Evolutionary conservation across 1,284 basidiomycete species (phyloP).

Genomic region (Butyriboletus appendiculatus): DNA sequence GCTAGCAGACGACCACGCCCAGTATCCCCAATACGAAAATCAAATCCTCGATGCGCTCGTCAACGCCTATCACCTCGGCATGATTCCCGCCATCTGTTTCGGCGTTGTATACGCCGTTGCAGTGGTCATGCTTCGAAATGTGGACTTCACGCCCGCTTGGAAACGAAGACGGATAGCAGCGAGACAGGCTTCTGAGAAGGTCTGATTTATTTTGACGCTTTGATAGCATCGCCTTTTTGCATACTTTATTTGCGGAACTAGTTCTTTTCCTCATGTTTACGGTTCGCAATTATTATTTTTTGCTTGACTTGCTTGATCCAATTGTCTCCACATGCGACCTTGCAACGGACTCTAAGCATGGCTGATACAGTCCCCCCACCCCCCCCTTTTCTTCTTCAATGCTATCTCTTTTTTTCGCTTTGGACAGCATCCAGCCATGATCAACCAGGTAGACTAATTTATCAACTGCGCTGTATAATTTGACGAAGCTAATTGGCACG

Average conservation of each 20-base stretch:
- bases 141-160: constrained; percentile 36
- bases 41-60: constrained; percentile 35
- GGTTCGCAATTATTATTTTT: neutral
- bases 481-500: neutral
- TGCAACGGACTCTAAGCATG: constrained; percentile 10
- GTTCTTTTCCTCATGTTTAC: neutral
- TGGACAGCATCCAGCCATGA: neutral
- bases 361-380: constrained; percentile 3
- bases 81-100: constrained; percentile 35
- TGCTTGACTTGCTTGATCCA: neutral
- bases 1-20: constrained; percentile 29
- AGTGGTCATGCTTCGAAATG: constrained; percentile 33
- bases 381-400: neutral
- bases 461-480: constrained; percentile 11
- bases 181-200: constrained; percentile 25
- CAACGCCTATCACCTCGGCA: constrained; percentile 36
- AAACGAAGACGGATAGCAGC: constrained; percentile 34
- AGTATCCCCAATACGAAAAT: constrained; percentile 35
- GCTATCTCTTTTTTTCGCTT: neutral
- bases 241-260: constrained; percentile 25
- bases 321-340: constrained; percentile 1
- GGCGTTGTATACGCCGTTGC: constrained; percentile 34
- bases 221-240: constrained; percentile 11
- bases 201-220: constrained; percentile 20
- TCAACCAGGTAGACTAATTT: constrained; percentile 25